Conservation (phyloP, 2,329 filamentous ascomycete species). For the Neofusicoccum parvum region DNA sequence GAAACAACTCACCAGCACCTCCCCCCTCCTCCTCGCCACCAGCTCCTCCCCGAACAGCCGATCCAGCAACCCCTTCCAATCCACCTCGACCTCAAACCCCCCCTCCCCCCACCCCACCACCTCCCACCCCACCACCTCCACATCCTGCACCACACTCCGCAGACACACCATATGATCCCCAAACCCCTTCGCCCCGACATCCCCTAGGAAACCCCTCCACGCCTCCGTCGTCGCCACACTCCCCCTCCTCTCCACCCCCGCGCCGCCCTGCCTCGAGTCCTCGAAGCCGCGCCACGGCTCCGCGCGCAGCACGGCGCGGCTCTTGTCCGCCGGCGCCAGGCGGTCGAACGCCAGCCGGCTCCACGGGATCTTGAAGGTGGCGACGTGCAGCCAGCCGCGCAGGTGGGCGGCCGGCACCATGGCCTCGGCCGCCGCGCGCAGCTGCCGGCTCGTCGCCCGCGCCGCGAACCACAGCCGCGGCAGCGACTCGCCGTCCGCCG, state of each 20-base stretch:
- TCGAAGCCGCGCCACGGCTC: not conserved
- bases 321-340: not conserved
- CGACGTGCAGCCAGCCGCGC: constrained; percentile 7
- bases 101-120: not conserved
- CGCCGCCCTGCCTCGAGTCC: not conserved
- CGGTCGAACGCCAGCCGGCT: not conserved
- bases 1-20: not conserved
- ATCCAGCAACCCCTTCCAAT: not conserved
- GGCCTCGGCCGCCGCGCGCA: constrained; percentile 1
- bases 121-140: not conserved
- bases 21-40: not conserved
- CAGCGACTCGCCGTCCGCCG: not conserved
- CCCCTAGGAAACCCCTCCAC: not conserved
- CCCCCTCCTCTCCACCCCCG: not conserved
- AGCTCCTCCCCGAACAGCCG: constrained; percentile 2
- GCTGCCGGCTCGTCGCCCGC: not conserved
- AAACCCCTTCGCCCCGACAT: not conserved
- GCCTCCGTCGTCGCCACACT: not conserved
- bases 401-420: not conserved
- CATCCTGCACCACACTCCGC: constrained; percentile 8
- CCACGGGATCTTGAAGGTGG: not conserved
- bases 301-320: not conserved
- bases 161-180: not conserved
- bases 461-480: constrained; percentile 3
- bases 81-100: not conserved